phyloP scores from a whole-genome alignment of 208 protist species.

The Trypanosomatidae sp. region DNA sequence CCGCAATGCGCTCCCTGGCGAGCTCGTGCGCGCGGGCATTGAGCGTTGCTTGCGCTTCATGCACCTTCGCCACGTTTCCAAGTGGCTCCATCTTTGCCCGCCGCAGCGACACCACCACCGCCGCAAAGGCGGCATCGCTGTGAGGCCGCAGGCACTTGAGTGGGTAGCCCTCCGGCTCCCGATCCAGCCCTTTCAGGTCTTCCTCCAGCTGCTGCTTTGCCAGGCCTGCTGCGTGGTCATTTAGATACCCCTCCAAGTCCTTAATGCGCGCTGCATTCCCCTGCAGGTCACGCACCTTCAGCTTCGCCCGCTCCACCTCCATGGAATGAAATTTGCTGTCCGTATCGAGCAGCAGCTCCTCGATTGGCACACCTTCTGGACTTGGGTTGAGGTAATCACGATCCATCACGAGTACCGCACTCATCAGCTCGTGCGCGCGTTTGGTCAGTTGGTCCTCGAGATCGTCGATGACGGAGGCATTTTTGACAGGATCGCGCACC shows the following conservation, averaged over 20 bases:
- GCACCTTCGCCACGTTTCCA: constrained; percentile 27
- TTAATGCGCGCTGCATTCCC: constrained; percentile 36
- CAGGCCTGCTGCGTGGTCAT: constrained; percentile 56
- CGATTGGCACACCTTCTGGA: constrained; percentile 51
- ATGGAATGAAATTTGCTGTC: constrained; percentile 69
- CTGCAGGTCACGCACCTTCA: constrained; percentile 45
- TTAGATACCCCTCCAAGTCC: constrained; percentile 64
- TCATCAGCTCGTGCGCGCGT: constrained; percentile 49
- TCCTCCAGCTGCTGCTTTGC: constrained; percentile 66
- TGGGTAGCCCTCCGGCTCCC: constrained; percentile 58
- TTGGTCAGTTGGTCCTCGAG: constrained; percentile 70
- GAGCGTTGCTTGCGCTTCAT: constrained; percentile 46
- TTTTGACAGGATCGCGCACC: constrained; percentile 44
- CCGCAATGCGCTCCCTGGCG: constrained; percentile 47
- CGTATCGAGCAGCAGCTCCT: constrained; percentile 52
- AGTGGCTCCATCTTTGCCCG: constrained; percentile 33
- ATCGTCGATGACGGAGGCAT: constrained; percentile 45
- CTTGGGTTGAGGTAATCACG: constrained; percentile 58
- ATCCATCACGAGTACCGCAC: constrained; percentile 37
- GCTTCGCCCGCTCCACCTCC: constrained; percentile 70
- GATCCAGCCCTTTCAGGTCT: constrained; percentile 58
- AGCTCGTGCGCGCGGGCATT: constrained; percentile 60
- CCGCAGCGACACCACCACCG: constrained; percentile 41
- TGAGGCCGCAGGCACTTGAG: constrained; percentile 54
- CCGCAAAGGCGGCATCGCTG: constrained; percentile 50